Evolutionary conservation across 352 stramenopile genomes (phyloP), one percentile per base, ranked within the genome.

Genomic region (Phytophthora multivora): DNA sequence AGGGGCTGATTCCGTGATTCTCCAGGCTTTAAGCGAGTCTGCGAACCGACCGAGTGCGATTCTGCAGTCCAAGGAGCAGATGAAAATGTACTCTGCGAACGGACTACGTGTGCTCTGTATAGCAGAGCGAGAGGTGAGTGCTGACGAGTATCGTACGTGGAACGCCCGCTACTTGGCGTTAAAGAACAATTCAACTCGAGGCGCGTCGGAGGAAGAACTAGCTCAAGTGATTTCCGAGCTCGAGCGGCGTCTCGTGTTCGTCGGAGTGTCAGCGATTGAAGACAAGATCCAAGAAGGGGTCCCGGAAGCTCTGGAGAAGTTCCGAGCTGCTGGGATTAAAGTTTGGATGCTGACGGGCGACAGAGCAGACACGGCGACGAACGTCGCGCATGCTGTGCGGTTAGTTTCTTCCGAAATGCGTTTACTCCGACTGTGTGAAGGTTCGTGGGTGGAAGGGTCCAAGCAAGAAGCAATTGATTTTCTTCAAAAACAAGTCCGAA

Each of bases 1-100:
- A 77, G 92, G 93, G n/a, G 93, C 93, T 0, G 93, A 98, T 59
- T 93, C 83, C 1, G 80, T 95, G 16, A 83, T 98, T 4, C 63
- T 97, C 10, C 61, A 73, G 3, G 52, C 83, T 16, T 53, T 87
- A 16, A 76, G 63, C 26, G 51, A 65, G 2, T 52, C 41, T 39
- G 16, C 39, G 0, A 81, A 81, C 55, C 63, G 66, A 16, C 43
- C 55, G 9, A 74, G 61, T 10, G 38, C 43, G 13, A 38, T 82
- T 21, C 16, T 77, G 9, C 63, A 67, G 38, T 66, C 67, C 8
- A 75, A 77, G 52, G 66, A 80, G 8, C 66, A 86, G 19, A 75
- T 90, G 71, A 77, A 81, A 43, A 21, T 54, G 10, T 88, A 92
- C 40, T 75, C 84, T 4, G 66, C 74, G 8, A 73, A 83, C 33